These are phyloP conservation scores for Annulohypoxylon truncatum DNA, from an alignment of 2,329 filamentous ascomycete genomes.

Conservation along the genomic window DNA sequence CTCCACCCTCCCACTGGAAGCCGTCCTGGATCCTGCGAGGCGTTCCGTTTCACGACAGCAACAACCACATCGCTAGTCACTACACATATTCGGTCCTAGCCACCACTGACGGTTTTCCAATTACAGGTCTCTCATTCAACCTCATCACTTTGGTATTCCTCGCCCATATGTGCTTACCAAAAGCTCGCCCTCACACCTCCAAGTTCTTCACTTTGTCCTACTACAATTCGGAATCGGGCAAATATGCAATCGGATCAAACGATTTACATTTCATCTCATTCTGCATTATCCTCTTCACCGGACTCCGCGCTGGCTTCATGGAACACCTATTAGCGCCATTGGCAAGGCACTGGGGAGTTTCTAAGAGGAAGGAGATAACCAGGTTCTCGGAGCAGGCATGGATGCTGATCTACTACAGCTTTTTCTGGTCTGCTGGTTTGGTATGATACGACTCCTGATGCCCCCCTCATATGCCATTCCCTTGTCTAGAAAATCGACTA, in stretches of 20 bases:
- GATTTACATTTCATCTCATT: constrained; percentile 82
- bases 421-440: constrained; percentile 87
- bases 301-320: constrained; percentile 84
- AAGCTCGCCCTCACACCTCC: constrained; percentile 79
- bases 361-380: constrained; percentile 78
- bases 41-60: constrained; percentile 36
- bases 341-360: constrained; percentile 77
- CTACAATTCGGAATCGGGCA: constrained; percentile 73
- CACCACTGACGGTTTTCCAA: constrained; percentile 31
- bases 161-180: constrained; percentile 84
- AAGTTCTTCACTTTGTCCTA: constrained; percentile 93
- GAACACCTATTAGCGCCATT: constrained; percentile 87
- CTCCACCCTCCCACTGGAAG: background rate
- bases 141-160: constrained; percentile 85
- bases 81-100: constrained; percentile 6
- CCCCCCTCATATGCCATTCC: background rate
- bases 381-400: constrained; percentile 96
- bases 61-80: background rate
- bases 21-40: background rate
- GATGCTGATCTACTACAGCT: constrained; percentile 83
- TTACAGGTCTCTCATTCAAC: constrained; percentile 83
- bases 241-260: constrained; percentile 81
- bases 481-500: background rate
- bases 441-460: constrained; percentile 60
- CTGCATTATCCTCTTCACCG: constrained; percentile 87